These are phyloP conservation scores for Aspergillus diversus DNA, from an alignment of 495 filamentous ascomycete genomes.

Conservation along the genomic window DNA sequence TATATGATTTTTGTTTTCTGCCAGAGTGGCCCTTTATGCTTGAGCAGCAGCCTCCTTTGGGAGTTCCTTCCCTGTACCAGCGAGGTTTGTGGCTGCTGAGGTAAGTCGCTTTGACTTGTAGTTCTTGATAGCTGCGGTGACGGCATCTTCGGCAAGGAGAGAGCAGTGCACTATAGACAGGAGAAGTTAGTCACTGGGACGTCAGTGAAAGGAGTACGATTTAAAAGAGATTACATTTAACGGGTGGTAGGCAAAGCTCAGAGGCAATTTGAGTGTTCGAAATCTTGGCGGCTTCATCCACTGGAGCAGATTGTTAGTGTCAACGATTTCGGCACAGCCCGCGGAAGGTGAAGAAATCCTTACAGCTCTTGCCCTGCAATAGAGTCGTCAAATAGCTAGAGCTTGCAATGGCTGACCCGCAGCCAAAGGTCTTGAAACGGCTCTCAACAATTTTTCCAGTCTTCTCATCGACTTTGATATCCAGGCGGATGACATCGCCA, in stretches of 20 bases:
- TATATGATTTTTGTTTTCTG: background rate
- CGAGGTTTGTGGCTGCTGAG: slow-evolving; percentile 70
- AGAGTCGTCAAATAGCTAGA: slow-evolving; percentile 91
- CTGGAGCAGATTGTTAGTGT: slow-evolving; percentile 10
- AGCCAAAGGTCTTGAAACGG: slow-evolving; percentile 98
- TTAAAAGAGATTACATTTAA: slow-evolving; percentile 71
- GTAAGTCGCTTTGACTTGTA: slow-evolving; percentile 94
- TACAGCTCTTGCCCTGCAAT: slow-evolving; percentile 84
- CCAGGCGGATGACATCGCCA: slow-evolving; percentile 98
- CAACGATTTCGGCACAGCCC: background rate
- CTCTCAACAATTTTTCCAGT: slow-evolving; percentile 91
- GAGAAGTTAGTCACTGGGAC: slow-evolving; percentile 2
- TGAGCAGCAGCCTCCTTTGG: slow-evolving; percentile 12
- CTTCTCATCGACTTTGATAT: slow-evolving; percentile 92
- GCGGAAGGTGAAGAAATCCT: slow-evolving; percentile 4
- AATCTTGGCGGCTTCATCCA: slow-evolving; percentile 88
- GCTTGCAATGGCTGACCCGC: slow-evolving; percentile 91
- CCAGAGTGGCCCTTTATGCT: background rate
- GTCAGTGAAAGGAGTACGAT: background rate
- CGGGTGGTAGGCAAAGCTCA: slow-evolving; percentile 94
- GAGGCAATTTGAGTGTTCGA: slow-evolving; percentile 97
- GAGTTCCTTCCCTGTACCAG: slow-evolving; percentile 58
- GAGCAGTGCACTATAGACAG: slow-evolving; percentile 77
- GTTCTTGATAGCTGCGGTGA: slow-evolving; percentile 98
- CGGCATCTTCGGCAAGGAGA: slow-evolving; percentile 98